Conservation (phyloP, 345 rosid genomes). For the Trapa incisa region DNA sequence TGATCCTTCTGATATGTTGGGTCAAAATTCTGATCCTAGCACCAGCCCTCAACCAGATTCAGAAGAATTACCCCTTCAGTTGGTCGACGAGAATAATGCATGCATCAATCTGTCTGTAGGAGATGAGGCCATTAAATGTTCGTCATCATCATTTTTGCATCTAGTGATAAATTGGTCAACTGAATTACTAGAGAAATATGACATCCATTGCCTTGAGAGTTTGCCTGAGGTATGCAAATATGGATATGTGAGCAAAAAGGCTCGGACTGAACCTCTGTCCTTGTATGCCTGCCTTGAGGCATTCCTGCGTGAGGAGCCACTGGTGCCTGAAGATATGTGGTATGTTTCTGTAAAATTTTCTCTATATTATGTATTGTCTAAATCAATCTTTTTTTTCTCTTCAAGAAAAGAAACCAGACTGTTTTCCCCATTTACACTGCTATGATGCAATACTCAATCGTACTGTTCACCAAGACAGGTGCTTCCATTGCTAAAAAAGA, state of each 20-base stretch:
- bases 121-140: conserved; percentile 41
- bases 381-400: background rate
- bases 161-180: conserved; percentile 58
- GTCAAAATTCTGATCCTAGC: conserved; percentile 14
- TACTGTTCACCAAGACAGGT: background rate
- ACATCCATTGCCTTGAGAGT: conserved; percentile 49
- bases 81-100: conserved; percentile 46
- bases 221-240: conserved; percentile 82
- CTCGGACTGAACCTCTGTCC: conserved; percentile 88
- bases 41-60: conserved; percentile 22
- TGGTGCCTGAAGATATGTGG: conserved; percentile 99
- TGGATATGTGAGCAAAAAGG: conserved; percentile 72
- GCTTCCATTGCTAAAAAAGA: background rate
- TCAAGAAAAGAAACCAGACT: no score
- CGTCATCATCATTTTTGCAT: conserved; percentile 27
- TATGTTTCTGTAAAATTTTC: conserved; percentile 24
- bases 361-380: background rate
- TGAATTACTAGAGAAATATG: conserved; percentile 46
- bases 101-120: conserved; percentile 40
- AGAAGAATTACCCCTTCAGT: conserved; percentile 46
- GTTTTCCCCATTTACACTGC: background rate
- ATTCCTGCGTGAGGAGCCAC: conserved; percentile 88
- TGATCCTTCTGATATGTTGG: conserved; percentile 27
- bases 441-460: background rate
- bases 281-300: conserved; percentile 86